phyloP scores from a whole-genome alignment of 192 early-diverging fungal genomes.

The Radiomyces spectabilis region DNA sequence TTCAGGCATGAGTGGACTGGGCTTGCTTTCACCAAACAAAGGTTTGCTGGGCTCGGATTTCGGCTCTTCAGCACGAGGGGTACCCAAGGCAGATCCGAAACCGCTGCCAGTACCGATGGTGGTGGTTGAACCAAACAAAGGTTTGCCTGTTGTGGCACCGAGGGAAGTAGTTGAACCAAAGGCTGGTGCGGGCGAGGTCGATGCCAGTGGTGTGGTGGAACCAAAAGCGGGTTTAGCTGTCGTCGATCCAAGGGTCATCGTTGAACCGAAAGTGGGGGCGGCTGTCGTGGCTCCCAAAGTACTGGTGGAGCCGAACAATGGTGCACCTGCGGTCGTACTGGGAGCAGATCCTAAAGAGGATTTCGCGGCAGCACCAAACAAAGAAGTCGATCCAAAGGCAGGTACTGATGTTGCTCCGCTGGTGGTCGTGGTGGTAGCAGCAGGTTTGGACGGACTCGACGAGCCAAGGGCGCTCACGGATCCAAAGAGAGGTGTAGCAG shows the following conservation, averaged over 20 bases:
- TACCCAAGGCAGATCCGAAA: not conserved
- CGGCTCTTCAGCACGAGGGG: not conserved
- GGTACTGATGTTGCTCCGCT: too few relatives aligned
- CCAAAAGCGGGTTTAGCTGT: constrained; percentile 8
- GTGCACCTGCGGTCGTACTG: not conserved
- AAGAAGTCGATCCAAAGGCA: constrained; percentile 9
- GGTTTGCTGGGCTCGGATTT: not conserved
- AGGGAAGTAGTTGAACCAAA: constrained; percentile 6
- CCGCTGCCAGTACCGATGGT: constrained; percentile 1
- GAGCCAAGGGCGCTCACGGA: not conserved
- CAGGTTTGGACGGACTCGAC: not conserved
- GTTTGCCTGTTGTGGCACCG: not conserved
- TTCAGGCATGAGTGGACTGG: too few relatives aligned
- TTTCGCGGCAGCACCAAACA: not conserved
- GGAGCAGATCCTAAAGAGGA: not conserved
- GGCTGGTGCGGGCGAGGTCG: not conserved
- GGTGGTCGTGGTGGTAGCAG: not conserved
- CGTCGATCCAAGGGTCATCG: not conserved
- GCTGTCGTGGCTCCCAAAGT: constrained; percentile 1
- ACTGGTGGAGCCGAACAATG: constrained; percentile 1
- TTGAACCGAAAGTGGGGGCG: constrained; percentile 12
- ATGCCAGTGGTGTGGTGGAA: not conserved
- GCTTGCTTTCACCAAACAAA: not conserved
- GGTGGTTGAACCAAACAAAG: not conserved
- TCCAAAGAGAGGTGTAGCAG: not conserved